These are phyloP conservation scores for Protomyces pachydermus DNA, from an alignment of 1,139 yeast genomes.

Conservation along the genomic window DNA sequence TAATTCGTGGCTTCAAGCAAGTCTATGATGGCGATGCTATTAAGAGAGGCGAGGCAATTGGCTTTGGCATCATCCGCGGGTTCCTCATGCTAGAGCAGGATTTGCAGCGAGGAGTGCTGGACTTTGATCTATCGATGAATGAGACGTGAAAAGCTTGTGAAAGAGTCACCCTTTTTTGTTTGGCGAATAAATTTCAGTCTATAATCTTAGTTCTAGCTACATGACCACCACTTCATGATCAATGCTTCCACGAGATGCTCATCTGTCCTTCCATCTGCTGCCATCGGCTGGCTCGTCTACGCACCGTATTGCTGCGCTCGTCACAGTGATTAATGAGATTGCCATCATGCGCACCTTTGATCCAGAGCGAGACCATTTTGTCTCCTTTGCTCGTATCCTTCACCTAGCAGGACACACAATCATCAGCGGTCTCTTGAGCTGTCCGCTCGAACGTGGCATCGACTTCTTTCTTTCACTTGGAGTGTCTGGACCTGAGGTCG, in stretches of 20 bases:
- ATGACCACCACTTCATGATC: neutral
- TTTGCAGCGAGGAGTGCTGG: neutral
- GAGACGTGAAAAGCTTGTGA: too few species aligned
- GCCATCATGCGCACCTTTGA: conserved; percentile 15
- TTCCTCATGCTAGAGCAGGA: neutral
- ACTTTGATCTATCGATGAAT: too few species aligned
- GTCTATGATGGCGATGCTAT: neutral
- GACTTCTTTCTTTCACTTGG: conserved; percentile 6
- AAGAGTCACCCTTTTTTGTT: neutral
- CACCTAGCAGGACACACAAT: conserved; percentile 3
- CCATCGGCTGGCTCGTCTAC: neutral
- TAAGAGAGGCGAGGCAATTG: neutral
- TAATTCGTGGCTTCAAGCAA: neutral
- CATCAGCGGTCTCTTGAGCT: conserved; percentile 1
- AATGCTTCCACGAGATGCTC: neutral
- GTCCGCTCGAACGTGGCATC: neutral
- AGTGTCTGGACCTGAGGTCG: conserved; percentile 5
- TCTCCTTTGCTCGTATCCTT: conserved; percentile 14
- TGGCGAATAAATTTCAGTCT: neutral
- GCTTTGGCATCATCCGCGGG: neutral
- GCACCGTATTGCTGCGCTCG: conserved; percentile 8
- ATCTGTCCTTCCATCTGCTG: conserved; percentile 18
- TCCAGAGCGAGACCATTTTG: conserved; percentile 13
- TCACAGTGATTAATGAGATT: neutral
- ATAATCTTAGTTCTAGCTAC: neutral